Percentiles rank a stretch among this genome's conserved stretches.
Conservation (phyloP, 345 rosid species). For the Aquilaria sinensis region DNA sequence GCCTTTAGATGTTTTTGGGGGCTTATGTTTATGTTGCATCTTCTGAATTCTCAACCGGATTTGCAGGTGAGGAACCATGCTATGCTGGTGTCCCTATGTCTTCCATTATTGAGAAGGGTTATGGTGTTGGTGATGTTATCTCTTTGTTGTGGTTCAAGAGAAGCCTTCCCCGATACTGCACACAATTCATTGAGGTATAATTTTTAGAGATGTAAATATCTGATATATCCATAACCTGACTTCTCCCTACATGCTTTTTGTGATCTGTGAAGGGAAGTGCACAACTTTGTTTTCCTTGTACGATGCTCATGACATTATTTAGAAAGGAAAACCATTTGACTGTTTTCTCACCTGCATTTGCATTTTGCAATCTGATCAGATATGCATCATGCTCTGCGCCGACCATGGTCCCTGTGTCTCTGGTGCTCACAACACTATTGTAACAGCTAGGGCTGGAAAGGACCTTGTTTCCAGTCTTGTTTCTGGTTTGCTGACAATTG, state of each 20-base stretch:
- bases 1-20: neutral
- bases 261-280: neutral
- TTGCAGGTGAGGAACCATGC: conserved; percentile 95
- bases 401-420: conserved; percentile 98
- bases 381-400: conserved; percentile 95
- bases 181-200: conserved; percentile 82
- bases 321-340: neutral
- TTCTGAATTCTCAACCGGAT: conserved; percentile 2
- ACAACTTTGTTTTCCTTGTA: neutral
- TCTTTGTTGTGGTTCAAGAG: conserved; percentile 97
- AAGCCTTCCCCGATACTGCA: conserved; percentile 94
- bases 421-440: conserved; percentile 94
- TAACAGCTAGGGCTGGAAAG: conserved; percentile 98
- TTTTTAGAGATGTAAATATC: conserved; percentile 1
- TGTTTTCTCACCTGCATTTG: conserved; percentile 7
- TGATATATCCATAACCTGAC: too few species aligned
- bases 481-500: conserved; percentile 90
- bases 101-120: conserved; percentile 83
- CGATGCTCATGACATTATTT: neutral
- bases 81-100: conserved; percentile 99
- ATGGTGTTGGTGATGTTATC: conserved; percentile 94
- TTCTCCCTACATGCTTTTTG: neutral
- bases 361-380: conserved; percentile 37
- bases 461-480: conserved; percentile 98
- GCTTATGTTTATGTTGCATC: conserved; percentile 2